A percentile compares a stretch with the other conserved stretches of the same genome.
These are phyloP conservation scores for Amaranthus palmeri DNA, from an alignment of 148 eudicot genomes.

Conservation along the genomic window DNA sequence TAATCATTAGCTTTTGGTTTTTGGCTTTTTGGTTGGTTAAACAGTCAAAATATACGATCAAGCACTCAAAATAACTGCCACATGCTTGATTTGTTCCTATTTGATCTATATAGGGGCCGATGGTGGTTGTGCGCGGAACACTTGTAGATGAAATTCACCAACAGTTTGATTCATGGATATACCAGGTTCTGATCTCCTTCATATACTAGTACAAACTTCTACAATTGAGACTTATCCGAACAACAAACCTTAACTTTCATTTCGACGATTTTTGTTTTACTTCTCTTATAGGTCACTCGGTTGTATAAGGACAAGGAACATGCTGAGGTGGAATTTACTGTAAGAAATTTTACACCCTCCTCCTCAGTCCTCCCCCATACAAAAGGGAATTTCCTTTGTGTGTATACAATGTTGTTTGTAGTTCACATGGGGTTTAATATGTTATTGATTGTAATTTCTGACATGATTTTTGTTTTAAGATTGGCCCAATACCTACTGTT, in stretches of 20 bases:
- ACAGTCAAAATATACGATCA: no score
- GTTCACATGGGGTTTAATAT: background rate
- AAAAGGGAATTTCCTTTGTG: background rate
- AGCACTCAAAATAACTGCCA: background rate
- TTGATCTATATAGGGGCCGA: slow-evolving; percentile 35
- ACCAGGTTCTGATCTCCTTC: slow-evolving; percentile 46
- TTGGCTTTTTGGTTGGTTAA: no score
- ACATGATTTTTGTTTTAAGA: slow-evolving; percentile 30
- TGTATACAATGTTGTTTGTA: background rate
- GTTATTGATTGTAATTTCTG: slow-evolving; percentile 12
- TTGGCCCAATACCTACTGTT: slow-evolving; percentile 67
- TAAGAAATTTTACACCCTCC: slow-evolving; percentile 25
- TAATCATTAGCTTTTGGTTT: background rate
- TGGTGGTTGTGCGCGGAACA: slow-evolving; percentile 63
- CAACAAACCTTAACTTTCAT: no score
- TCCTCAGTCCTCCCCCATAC: background rate
- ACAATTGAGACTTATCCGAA: background rate
- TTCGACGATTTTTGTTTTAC: background rate
- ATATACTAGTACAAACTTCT: no score
- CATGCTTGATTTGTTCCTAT: background rate
- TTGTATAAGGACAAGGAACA: slow-evolving; percentile 76
- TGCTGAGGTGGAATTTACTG: slow-evolving; percentile 83
- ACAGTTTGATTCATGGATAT: slow-evolving; percentile 66
- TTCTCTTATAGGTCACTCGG: slow-evolving; percentile 45
- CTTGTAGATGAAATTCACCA: slow-evolving; percentile 85